Evolutionary conservation across 352 stramenopile species (phyloP).

Genomic region (Phytophthora lateralis): DNA sequence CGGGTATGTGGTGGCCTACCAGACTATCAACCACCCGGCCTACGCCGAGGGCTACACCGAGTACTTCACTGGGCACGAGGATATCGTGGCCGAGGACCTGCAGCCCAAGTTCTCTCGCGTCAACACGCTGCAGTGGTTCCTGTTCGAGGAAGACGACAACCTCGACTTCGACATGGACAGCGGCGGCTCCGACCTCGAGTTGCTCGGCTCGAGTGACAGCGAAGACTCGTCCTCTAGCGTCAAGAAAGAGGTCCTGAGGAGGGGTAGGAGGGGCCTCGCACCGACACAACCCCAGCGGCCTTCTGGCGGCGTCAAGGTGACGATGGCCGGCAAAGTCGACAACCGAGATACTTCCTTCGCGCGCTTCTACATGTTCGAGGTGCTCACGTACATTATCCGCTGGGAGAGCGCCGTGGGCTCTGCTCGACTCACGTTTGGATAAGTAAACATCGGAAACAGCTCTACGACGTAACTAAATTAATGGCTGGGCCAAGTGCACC

Average conservation of each 20-base stretch:
- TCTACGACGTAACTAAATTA: conserved; percentile 24
- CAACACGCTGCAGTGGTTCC: conserved; percentile 56
- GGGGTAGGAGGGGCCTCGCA: conserved; percentile 15
- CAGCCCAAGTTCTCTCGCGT: conserved; percentile 49
- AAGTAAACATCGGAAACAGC: conserved; percentile 9
- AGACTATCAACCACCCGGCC: conserved; percentile 48
- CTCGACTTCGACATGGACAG: conserved; percentile 48
- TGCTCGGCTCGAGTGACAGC: conserved; percentile 38
- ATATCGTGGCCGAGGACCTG: conserved; percentile 29
- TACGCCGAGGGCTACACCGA: conserved; percentile 41
- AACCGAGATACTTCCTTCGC: conserved; percentile 47
- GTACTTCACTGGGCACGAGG: conserved; percentile 40
- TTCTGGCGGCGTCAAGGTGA: conserved; percentile 40
- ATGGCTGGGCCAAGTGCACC: conserved; percentile 5
- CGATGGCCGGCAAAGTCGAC: conserved; percentile 49
- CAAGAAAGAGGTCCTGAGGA: conserved; percentile 14
- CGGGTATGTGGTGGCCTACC: conserved; percentile 53
- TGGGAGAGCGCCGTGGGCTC: conserved; percentile 50
- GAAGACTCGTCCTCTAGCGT: conserved; percentile 26
- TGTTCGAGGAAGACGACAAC: conserved; percentile 35
- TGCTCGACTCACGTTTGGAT: conserved; percentile 37
- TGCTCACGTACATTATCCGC: conserved; percentile 54
- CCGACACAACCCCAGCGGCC: conserved; percentile 2
- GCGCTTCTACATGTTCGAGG: conserved; percentile 56
- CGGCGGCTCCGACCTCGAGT: conserved; percentile 42